Percentiles rank a stretch among this genome's conserved stretches.
These are phyloP conservation scores for Pseudogymnoascus sp. DNA, from an alignment of 2,329 filamentous ascomycete genomes.

Conservation along the genomic window DNA sequence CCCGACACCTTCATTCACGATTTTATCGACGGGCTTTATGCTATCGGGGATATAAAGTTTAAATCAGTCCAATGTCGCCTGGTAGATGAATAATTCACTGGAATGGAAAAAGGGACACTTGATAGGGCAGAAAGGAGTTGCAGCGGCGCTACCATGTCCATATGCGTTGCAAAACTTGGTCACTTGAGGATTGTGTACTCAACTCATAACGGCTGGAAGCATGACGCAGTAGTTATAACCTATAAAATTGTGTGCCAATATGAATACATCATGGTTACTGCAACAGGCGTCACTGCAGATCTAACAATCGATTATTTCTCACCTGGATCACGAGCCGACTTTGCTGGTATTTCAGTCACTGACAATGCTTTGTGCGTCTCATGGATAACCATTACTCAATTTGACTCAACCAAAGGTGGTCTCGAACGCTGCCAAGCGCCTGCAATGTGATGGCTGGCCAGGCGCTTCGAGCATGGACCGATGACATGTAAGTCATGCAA, in stretches of 20 bases:
- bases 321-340: background rate
- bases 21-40: too few species aligned
- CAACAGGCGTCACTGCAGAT: background rate
- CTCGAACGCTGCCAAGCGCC: background rate
- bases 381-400: background rate
- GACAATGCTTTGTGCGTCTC: background rate
- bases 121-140: background rate
- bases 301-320: background rate
- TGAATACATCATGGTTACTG: background rate
- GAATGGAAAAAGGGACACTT: background rate
- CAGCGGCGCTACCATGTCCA: background rate
- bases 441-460: background rate
- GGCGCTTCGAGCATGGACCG: background rate
- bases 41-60: background rate
- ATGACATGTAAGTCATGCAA: background rate
- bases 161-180: background rate
- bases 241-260: background rate
- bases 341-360: background rate
- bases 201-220: background rate
- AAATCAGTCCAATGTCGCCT: background rate
- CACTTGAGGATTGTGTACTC: background rate
- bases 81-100: background rate
- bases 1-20: background rate
- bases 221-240: background rate
- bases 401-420: background rate